Evolutionary conservation across 306 rosid genomes (phyloP), one percentile per base, ranked within the genome.

Genomic region (Mimosa bimucronata): DNA sequence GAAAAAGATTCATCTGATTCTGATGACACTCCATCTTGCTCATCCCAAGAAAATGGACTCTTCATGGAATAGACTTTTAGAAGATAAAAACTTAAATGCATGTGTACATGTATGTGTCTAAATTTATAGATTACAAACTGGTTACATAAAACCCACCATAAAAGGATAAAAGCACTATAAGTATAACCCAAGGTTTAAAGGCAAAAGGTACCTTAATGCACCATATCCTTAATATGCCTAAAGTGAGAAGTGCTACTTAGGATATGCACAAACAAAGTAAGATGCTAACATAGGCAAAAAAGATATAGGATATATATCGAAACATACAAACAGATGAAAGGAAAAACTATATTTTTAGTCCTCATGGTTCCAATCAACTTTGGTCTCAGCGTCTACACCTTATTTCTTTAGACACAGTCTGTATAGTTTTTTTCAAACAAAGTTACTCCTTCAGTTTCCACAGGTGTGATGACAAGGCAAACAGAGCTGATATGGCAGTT

Each of bases 1-100:
- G 90, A 79, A 78, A 91, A 87, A 77, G 93, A 82, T 67, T 86
- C 86, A 61, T 85, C 87, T 21, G 90, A 86, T 25, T 87, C 91
- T 65, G 92, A 91, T 5, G 85, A n/a, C n/a, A n/a, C n/a, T n/a
- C n/a, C n/a, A n/a, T n/a, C n/a, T n/a, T n/a, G n/a, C n/a, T n/a
- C n/a, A n/a, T n/a, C n/a, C n/a, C n/a, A n/a, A n/a, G n/a, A n/a
- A n/a, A n/a, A n/a, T n/a, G n/a, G n/a, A n/a, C n/a, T n/a, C n/a
- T n/a, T n/a, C n/a, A n/a, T n/a, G n/a, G n/a, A n/a, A n/a, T n/a
- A n/a, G n/a, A 41, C 21, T 25, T 11, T 7, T 28, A 60, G 14
- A 48, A 58, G 65, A 50, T 61, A 81, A 34, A 46, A 65, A 66
- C 89, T 71, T 79, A 42, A 11, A 42, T 28, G 48, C 25, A 25